Percentiles rank a stretch among this genome's conserved stretches.
These are phyloP conservation scores for Exophiala sideris DNA, from an alignment of 2,329 filamentous ascomycete species.

Conservation along the genomic window DNA sequence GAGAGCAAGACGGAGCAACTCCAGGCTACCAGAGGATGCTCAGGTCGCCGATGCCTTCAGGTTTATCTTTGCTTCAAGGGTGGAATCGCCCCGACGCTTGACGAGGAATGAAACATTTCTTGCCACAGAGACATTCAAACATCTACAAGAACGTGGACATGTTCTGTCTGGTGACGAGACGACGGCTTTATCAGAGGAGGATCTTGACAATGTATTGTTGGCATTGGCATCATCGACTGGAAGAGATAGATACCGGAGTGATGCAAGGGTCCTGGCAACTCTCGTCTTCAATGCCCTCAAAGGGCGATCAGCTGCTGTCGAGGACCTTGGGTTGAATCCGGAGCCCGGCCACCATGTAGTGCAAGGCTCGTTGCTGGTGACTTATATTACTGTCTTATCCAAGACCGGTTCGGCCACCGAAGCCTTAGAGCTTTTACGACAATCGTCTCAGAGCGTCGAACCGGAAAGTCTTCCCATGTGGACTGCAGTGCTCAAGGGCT, in stretches of 20 bases:
- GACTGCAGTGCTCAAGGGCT: slow-evolving; percentile 52
- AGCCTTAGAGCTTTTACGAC: slow-evolving; percentile 47
- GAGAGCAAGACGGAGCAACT: slow-evolving; percentile 59
- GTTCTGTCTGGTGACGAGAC: slow-evolving; percentile 33
- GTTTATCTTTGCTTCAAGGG: slow-evolving; percentile 60
- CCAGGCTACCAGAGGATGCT: slow-evolving; percentile 61
- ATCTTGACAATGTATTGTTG: slow-evolving; percentile 40
- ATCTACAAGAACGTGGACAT: slow-evolving; percentile 48
- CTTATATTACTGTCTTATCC: slow-evolving; percentile 51
- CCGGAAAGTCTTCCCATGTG: slow-evolving; percentile 46
- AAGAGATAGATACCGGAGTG: slow-evolving; percentile 24
- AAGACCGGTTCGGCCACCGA: slow-evolving; percentile 55
- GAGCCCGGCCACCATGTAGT: slow-evolving; percentile 4
- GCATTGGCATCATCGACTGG: slow-evolving; percentile 33
- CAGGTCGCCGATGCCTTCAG: slow-evolving; percentile 65
- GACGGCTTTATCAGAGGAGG: slow-evolving; percentile 38
- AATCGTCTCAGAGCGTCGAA: slow-evolving; percentile 37
- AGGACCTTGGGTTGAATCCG: background rate
- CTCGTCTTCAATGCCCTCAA: slow-evolving; percentile 17
- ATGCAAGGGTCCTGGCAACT: slow-evolving; percentile 23
- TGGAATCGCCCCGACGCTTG: slow-evolving; percentile 49
- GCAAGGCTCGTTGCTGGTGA: slow-evolving; percentile 30
- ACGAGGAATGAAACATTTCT: slow-evolving; percentile 65
- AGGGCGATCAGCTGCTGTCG: slow-evolving; percentile 14
- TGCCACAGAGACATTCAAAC: slow-evolving; percentile 57